Conservation (phyloP, 1,139 yeast species). For the Geotrichum klebahnii region DNA sequence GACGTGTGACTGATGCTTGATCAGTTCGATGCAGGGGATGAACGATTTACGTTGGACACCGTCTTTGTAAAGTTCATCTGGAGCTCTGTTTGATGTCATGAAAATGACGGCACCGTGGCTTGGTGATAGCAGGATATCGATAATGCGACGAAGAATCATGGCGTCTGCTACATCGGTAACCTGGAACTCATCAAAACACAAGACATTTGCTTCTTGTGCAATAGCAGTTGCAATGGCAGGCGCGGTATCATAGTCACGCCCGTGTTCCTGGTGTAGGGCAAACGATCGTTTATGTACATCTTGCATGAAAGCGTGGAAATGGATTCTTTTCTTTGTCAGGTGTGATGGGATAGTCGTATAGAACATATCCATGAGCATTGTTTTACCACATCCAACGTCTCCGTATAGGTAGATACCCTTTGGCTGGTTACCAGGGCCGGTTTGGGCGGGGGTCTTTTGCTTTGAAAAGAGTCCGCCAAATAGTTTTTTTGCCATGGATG, state of each 20-base stretch:
- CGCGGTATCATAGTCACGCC: constrained; percentile 71
- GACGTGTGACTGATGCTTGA: constrained; percentile 70
- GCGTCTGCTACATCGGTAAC: constrained; percentile 98
- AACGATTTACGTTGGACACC: constrained; percentile 91
- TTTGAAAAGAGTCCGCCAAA: constrained; percentile 23
- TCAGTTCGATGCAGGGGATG: constrained; percentile 81
- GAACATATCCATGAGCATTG: constrained; percentile 95
- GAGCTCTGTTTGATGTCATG: constrained; percentile 93
- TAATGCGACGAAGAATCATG: constrained; percentile 77
- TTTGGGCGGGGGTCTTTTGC: constrained; percentile 4
- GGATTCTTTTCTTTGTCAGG: constrained; percentile 72
- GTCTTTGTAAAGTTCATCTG: constrained; percentile 85
- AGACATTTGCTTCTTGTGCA: constrained; percentile 66
- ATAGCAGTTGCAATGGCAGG: constrained; percentile 82
- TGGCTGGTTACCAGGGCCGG: constrained; percentile 43
- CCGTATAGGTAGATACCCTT: constrained; percentile 89
- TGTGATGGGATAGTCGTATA: constrained; percentile 76
- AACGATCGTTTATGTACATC: constrained; percentile 83
- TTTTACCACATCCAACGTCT: constrained; percentile 97
- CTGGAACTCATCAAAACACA: constrained; percentile 88
- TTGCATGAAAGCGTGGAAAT: constrained; percentile 97
- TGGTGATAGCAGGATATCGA: constrained; percentile 56
- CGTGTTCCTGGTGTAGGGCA: constrained; percentile 59
- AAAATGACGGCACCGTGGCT: constrained; percentile 80
- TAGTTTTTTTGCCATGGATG: too few relatives aligned